phyloP scores from a whole-genome alignment of 192 early-diverging fungal species.

The Linnemannia schmuckeri region DNA sequence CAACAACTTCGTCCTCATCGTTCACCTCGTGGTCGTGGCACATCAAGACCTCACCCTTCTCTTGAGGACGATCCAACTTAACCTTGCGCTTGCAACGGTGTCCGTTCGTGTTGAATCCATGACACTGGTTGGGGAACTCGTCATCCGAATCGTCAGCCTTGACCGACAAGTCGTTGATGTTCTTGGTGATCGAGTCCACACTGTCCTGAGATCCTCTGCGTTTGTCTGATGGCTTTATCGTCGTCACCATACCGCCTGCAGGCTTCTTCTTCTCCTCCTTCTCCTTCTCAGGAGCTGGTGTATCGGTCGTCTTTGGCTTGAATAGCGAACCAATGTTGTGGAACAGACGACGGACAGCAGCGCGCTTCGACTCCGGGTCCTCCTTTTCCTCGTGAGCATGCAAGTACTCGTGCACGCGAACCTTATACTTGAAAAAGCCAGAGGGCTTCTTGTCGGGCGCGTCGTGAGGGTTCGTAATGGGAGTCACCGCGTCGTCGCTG shows the following conservation, averaged over 20 bases:
- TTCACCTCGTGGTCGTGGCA: slow-evolving; percentile 52
- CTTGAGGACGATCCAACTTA: slow-evolving; percentile 43
- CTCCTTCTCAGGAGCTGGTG: slow-evolving; percentile 22
- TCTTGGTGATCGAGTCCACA: slow-evolving; percentile 26
- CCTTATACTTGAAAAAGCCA: slow-evolving; percentile 35
- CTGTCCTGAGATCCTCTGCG: slow-evolving; percentile 12
- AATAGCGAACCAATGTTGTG: slow-evolving; percentile 11
- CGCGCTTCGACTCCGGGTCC: slow-evolving; percentile 22
- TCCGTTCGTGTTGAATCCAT: slow-evolving; percentile 46
- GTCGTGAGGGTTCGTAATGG: background rate
- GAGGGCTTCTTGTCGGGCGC: slow-evolving; percentile 18
- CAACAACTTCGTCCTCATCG: slow-evolving; percentile 54
- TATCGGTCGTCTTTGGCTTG: slow-evolving; percentile 17
- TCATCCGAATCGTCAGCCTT: slow-evolving; percentile 20
- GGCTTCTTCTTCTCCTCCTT: background rate
- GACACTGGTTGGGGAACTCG: slow-evolving; percentile 48
- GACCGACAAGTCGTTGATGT: slow-evolving; percentile 18
- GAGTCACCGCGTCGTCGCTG: background rate
- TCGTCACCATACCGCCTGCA: background rate
- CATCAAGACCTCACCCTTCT: slow-evolving; percentile 47
- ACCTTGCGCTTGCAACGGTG: slow-evolving; percentile 52
- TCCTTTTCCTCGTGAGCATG: slow-evolving; percentile 13
- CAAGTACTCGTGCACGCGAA: slow-evolving; percentile 31
- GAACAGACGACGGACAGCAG: slow-evolving; percentile 9
- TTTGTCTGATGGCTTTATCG: background rate